These are phyloP conservation scores for Colletotrichum caudatum DNA, from an alignment of 2,329 filamentous ascomycete species.

Conservation along the genomic window DNA sequence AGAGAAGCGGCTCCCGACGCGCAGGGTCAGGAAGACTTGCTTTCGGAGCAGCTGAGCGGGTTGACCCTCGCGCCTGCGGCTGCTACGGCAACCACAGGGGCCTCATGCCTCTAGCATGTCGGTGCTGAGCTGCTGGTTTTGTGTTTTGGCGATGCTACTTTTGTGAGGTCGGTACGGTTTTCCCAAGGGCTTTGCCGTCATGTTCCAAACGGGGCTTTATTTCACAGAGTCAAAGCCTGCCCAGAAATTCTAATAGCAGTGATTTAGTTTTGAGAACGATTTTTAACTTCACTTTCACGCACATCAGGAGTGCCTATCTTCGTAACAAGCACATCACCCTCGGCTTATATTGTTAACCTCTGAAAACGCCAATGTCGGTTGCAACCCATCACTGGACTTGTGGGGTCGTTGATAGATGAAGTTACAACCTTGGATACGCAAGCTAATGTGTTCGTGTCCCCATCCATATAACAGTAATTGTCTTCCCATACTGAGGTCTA, in stretches of 20 bases:
- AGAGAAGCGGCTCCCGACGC: not conserved
- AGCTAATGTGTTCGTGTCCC: not conserved
- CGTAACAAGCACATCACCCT: not conserved
- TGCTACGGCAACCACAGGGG: not conserved
- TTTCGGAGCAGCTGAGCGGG: not conserved
- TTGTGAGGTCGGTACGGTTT: not conserved
- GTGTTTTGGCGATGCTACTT: not conserved
- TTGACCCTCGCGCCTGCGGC: not conserved
- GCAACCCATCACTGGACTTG: constrained; percentile 14
- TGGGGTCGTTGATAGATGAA: constrained; percentile 4
- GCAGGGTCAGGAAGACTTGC: not conserved
- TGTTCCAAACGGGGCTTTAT: not conserved
- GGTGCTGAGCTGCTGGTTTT: not conserved
- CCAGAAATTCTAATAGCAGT: no score
- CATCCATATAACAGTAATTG: not conserved
- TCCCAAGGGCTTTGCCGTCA: no score
- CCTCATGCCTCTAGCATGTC: not conserved
- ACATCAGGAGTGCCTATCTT: not conserved
- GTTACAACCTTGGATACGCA: constrained; percentile 6
- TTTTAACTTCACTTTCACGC: fast-evolving
- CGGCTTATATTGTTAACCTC: not conserved
- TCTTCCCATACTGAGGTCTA: no score
- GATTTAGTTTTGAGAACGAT: not conserved
- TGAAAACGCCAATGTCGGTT: constrained; percentile 14
- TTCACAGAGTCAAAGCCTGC: no score